phyloP scores from a whole-genome alignment of 805 yeast genomes.

The Ogataea angusta region DNA sequence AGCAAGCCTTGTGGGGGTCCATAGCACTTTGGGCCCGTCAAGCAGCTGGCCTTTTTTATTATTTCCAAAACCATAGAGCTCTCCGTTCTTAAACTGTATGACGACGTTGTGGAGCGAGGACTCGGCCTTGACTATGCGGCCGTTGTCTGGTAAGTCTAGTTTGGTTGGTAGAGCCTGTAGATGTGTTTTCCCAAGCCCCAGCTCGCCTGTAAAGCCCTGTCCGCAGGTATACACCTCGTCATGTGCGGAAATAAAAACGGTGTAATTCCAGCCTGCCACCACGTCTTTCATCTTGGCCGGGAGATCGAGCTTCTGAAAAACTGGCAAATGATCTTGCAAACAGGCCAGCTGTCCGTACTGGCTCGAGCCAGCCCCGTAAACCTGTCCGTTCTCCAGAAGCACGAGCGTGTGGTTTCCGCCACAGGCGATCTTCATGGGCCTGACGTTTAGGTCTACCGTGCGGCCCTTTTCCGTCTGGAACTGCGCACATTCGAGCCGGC shows the following conservation, averaged over 20 bases:
- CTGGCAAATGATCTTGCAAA: constrained; percentile 3
- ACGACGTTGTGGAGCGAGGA: constrained; percentile 49
- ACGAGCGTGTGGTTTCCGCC: constrained; percentile 89
- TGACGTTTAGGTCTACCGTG: neutral
- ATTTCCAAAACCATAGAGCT: constrained; percentile 65
- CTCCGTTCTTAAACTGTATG: constrained; percentile 37
- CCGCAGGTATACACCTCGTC: constrained; percentile 55
- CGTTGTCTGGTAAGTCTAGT: constrained; percentile 6
- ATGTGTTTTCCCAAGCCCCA: constrained; percentile 47
- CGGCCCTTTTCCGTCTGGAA: constrained; percentile 2
- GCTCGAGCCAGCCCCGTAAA: constrained; percentile 52
- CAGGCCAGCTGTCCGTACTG: constrained; percentile 18
- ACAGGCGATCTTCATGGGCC: constrained; percentile 50
- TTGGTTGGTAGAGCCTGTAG: neutral
- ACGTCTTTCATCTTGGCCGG: constrained; percentile 41
- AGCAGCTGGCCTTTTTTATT: constrained; percentile 59
- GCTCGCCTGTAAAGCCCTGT: constrained; percentile 66
- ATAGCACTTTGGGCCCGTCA: constrained; percentile 21
- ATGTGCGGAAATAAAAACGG: constrained; percentile 44
- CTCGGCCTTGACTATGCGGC: constrained; percentile 16
- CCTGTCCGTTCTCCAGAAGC: constrained; percentile 48
- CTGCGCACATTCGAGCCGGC: constrained; percentile 23
- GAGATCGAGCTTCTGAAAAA: constrained; percentile 9
- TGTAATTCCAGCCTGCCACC: constrained; percentile 80
- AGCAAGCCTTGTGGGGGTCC: constrained; percentile 23